These are phyloP conservation scores for Kwoniella sp. DNA, from an alignment of 768 basidiomycete genomes.

Conservation along the genomic window DNA sequence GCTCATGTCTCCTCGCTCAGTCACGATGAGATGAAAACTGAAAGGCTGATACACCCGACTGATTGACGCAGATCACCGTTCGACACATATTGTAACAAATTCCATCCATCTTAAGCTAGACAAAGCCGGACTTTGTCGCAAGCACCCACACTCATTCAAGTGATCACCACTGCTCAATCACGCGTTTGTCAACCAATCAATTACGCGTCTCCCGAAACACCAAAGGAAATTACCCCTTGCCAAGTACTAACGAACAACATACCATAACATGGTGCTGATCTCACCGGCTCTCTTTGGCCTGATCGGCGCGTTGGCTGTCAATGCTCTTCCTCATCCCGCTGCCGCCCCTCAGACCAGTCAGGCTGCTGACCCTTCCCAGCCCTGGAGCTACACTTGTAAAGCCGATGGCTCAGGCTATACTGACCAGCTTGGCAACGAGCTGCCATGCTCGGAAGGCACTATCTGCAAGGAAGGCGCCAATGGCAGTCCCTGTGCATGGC, in stretches of 20 bases:
- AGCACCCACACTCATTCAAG: not conserved
- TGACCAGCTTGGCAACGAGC: conserved; percentile 1
- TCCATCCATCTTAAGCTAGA: not conserved
- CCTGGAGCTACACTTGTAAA: conserved; percentile 15
- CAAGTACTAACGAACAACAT: not conserved
- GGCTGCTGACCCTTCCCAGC: not conserved
- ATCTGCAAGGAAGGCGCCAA: conserved; percentile 12
- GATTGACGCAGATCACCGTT: not conserved
- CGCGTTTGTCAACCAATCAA: no score
- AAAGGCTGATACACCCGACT: no score
- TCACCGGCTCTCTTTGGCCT: conserved; percentile 4
- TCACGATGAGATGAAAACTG: no score
- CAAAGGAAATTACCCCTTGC: no score
- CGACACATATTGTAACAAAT: not conserved
- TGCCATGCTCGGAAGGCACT: not conserved
- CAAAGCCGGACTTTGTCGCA: conserved; percentile 13
- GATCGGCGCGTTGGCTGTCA: conserved; percentile 2
- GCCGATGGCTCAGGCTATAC: not conserved
- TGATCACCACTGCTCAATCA: not conserved
- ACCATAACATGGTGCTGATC: not conserved
- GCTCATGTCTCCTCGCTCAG: not conserved
- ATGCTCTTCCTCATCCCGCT: conserved; percentile 1
- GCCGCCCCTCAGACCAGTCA: not conserved
- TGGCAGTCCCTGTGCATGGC: conserved; percentile 15
- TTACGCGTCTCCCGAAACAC: no score